Evolutionary conservation across 2,329 filamentous ascomycete genomes (phyloP), one percentile per base, ranked within the genome.

Genomic region (Leptographium flavum): DNA sequence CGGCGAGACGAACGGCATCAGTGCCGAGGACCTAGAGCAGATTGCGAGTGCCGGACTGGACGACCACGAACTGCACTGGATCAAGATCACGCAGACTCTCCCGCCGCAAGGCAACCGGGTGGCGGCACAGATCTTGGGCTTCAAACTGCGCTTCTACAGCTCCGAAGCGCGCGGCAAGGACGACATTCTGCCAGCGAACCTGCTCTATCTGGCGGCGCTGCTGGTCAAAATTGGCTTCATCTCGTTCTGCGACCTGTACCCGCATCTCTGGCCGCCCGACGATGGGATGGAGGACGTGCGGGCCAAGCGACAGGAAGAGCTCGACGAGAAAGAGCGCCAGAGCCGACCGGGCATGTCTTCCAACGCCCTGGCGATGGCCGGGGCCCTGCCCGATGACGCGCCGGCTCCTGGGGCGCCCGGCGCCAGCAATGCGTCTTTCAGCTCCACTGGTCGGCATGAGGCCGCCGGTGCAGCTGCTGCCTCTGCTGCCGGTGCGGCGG

Each of bases 181-280:
- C 45, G 92, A 96, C 56, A 71, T 80, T 3, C 70, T 96, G 2
- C 92, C 92, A 0, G 85, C 92, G 33, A 98, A 98, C 54, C 71
- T 98, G 3, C 86, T 96, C 27, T 94, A 92, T 53, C 74, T 98
- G 17, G 83, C 88, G 0, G 88, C 92, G 1, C 73, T 96, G 30
- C 74, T 98, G 27, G 88, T 98, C 64, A 98, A 98, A 64, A 85
- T 95, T 52, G 93, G 92, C 1, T 98, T 98, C 60, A 86, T 98
- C 48, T 95, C 92, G 2, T 68, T 98, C 7, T 74, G 79, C 43
- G 92, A 98, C 57, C 68, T 98, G 1, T 96, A 94, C 59, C 81
- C 87, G 15, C 92, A 98, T 59, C 73, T 98, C 1, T 93, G 87
- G 68, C 87, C 92, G 8, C 66, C 74, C 1, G 92, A 96, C 52